phyloP scores from a whole-genome alignment of 1,284 basidiomycete species.

The Naganishia liquefaciens region DNA sequence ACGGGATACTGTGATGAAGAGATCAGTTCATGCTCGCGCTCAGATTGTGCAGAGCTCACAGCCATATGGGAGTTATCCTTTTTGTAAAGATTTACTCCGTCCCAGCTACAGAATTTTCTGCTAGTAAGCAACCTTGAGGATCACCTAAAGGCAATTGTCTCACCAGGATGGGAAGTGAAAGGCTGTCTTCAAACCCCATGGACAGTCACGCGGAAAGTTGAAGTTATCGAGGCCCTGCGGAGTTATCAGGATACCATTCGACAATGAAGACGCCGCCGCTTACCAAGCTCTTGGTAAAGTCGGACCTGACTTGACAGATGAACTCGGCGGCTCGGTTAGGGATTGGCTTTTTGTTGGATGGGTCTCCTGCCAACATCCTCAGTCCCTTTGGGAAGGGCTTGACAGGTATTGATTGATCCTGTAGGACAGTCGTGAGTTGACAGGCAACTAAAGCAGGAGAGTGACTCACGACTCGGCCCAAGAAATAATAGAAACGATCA shows the following conservation, averaged over 20 bases:
- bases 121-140: not conserved
- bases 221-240: constrained; percentile 13
- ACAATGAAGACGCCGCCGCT: no score
- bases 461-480: constrained; percentile 14
- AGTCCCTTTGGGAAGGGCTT: constrained; percentile 29
- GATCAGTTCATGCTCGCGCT: not conserved
- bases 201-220: constrained; percentile 33
- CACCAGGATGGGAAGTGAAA: constrained; percentile 35
- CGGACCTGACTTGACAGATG: constrained; percentile 15
- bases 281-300: constrained; percentile 18
- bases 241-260: not conserved
- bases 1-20: constrained; percentile 35
- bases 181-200: constrained; percentile 52
- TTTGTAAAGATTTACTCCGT: constrained; percentile 52
- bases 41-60: not conserved
- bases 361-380: constrained; percentile 19
- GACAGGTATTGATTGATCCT: constrained; percentile 24
- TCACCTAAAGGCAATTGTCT: not conserved
- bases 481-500: constrained; percentile 26
- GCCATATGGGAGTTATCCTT: constrained; percentile 41
- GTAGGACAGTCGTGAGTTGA: not conserved
- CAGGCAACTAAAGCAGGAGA: not conserved
- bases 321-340: constrained; percentile 11
- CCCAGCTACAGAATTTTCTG: constrained; percentile 45
- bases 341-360: constrained; percentile 18